Percentiles rank a stretch among this genome's conserved stretches.
Conservation (phyloP, 2,329 filamentous ascomycete species). For the Apiospora malaysiana region DNA sequence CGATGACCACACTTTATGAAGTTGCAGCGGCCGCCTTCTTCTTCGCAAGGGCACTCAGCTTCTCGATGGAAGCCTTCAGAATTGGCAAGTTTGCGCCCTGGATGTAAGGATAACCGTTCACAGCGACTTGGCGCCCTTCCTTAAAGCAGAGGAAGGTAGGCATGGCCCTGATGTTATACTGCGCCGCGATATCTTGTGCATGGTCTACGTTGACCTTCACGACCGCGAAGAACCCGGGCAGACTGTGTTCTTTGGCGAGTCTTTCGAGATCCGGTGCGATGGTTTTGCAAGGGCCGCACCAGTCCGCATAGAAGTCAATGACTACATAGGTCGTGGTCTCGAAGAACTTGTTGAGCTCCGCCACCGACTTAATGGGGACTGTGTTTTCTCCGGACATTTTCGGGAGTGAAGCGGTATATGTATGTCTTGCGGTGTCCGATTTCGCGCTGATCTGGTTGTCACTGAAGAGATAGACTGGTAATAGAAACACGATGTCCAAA, state of each 20-base stretch:
- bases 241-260: slow-evolving; percentile 51
- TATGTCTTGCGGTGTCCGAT: no score
- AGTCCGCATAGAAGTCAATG: slow-evolving; percentile 64
- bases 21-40: neutral
- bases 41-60: slow-evolving; percentile 44
- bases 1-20: neutral
- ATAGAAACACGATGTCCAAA: no score
- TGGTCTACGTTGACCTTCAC: slow-evolving; percentile 77
- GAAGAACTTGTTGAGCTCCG: slow-evolving; percentile 45
- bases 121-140: slow-evolving; percentile 49
- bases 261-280: slow-evolving; percentile 68
- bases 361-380: neutral
- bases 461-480: no score
- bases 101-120: slow-evolving; percentile 61
- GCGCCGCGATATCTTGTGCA: slow-evolving; percentile 61
- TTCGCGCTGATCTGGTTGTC: no score
- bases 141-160: slow-evolving; percentile 75
- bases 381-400: neutral
- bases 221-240: slow-evolving; percentile 63
- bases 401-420: no score
- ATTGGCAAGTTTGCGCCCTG: slow-evolving; percentile 70
- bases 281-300: slow-evolving; percentile 78
- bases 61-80: slow-evolving; percentile 55
- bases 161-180: slow-evolving; percentile 71
- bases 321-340: slow-evolving; percentile 59